Conservation (phyloP, 768 basidiomycete species). For the Hypholoma fasciculare region DNA sequence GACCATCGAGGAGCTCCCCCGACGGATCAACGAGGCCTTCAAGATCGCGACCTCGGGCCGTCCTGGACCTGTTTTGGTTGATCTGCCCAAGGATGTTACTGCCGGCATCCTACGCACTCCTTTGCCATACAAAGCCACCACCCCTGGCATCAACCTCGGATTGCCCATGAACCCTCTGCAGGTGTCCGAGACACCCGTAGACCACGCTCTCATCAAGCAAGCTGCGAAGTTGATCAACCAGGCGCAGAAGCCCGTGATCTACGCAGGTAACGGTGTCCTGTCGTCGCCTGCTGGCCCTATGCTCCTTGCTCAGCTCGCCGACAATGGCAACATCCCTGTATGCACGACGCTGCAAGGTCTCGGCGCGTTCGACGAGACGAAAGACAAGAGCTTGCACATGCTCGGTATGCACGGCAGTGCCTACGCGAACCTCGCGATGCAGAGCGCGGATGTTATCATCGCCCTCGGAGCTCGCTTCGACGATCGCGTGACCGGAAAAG, state of each 20-base stretch:
- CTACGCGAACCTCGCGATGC: slow-evolving; percentile 98
- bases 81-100: slow-evolving; percentile 98
- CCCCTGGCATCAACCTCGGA: slow-evolving; percentile 73
- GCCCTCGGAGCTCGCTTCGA: slow-evolving; percentile 97
- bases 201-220: slow-evolving; percentile 67
- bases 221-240: slow-evolving; percentile 92
- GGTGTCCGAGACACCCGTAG: slow-evolving; percentile 54
- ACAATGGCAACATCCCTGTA: slow-evolving; percentile 92
- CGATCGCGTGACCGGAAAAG: slow-evolving; percentile 94
- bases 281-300: slow-evolving; percentile 79
- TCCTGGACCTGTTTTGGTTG: slow-evolving; percentile 96
- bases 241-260: slow-evolving; percentile 88
- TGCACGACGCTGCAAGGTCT: slow-evolving; percentile 96
- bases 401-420: slow-evolving; percentile 98
- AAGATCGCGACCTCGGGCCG: slow-evolving; percentile 97
- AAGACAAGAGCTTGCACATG: slow-evolving; percentile 90
- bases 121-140: slow-evolving; percentile 83
- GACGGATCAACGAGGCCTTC: slow-evolving; percentile 98
- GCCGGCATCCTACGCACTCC: slow-evolving; percentile 87
- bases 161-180: slow-evolving; percentile 77
- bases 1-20: slow-evolving; percentile 90
- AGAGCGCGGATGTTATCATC: slow-evolving; percentile 96
- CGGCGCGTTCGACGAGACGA: slow-evolving; percentile 91
- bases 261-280: slow-evolving; percentile 90
- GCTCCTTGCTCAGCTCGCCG: slow-evolving; percentile 75